Evolutionary conservation across 2,329 filamentous ascomycete genomes (phyloP).

Genomic region (Colletotrichum ledebouriae): DNA sequence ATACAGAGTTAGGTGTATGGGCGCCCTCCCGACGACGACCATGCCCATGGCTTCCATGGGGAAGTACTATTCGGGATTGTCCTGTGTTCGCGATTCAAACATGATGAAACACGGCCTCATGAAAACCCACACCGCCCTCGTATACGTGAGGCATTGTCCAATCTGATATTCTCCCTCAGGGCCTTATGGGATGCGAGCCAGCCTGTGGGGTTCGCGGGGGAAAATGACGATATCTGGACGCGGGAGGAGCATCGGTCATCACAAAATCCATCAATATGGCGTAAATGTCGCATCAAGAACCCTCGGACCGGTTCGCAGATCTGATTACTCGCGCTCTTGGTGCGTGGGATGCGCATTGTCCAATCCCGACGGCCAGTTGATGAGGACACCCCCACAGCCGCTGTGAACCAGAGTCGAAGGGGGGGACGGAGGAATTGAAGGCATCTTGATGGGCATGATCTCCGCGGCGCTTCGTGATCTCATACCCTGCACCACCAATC

Average conservation of each 20-base stretch:
- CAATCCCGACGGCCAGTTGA: conserved; percentile 1
- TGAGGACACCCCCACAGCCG: conserved; percentile 3
- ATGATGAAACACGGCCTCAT: conserved; percentile 10
- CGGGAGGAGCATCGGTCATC: not conserved
- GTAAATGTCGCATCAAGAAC: conserved; percentile 19
- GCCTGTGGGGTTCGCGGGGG: not conserved
- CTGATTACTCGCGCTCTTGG: conserved; percentile 3
- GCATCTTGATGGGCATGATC: conserved; percentile 28
- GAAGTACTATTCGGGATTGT: no score
- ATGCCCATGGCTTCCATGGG: not conserved
- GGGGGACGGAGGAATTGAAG: conserved; percentile 13
- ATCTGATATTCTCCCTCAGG: conserved; percentile 14
- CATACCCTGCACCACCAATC: conserved; percentile 25
- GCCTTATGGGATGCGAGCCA: conserved; percentile 17
- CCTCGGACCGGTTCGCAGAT: conserved; percentile 25
- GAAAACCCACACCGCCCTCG: conserved; percentile 31
- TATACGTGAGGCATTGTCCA: conserved; percentile 34
- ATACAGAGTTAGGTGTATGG: not conserved
- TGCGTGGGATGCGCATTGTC: conserved; percentile 4
- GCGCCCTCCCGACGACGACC: not conserved
- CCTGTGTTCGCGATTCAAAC: conserved; percentile 15
- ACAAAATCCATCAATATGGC: conserved; percentile 17
- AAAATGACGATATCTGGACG: conserved; percentile 26
- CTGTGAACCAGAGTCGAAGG: not conserved
- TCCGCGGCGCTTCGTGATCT: conserved; percentile 20